A percentile compares a stretch with the other conserved stretches of the same genome.
Conservation (phyloP, 495 filamentous ascomycete species). For the Aspergillus steynii region DNA sequence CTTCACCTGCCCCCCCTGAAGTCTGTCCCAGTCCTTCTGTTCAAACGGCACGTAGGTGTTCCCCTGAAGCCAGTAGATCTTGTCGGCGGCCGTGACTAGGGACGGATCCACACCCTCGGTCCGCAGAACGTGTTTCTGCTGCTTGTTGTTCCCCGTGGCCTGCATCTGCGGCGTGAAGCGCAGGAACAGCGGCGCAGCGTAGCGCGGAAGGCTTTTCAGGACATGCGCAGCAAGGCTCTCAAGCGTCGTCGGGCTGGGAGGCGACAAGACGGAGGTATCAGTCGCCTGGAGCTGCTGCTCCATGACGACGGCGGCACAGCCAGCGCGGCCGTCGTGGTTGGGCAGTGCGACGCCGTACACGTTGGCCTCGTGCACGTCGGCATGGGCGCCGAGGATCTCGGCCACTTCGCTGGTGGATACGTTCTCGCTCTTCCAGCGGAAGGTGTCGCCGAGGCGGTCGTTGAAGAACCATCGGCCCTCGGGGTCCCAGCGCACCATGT, state of each 20-base stretch:
- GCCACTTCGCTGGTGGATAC: conserved; percentile 79
- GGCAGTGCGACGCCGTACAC: conserved; percentile 87
- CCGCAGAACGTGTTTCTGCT: conserved; percentile 72
- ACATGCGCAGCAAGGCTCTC: conserved; percentile 61
- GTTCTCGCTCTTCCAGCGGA: conserved; percentile 95
- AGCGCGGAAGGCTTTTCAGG: conserved; percentile 63
- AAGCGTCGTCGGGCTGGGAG: conserved; percentile 46
- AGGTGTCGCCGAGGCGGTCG: conserved; percentile 92
- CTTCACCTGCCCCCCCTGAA: conserved; percentile 64
- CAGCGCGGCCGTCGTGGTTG: conserved; percentile 81
- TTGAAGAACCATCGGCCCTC: conserved; percentile 82
- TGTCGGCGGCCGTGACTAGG: conserved; percentile 55
- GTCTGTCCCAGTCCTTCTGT: conserved; percentile 63
- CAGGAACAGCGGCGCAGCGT: conserved; percentile 77
- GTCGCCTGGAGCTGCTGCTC: conserved; percentile 42
- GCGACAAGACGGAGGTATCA: conserved; percentile 23
- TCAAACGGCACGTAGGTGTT: conserved; percentile 68
- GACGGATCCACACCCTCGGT: conserved; percentile 70
- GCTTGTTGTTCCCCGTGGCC: conserved; percentile 83
- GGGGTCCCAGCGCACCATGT: conserved; percentile 69
- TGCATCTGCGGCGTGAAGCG: conserved; percentile 62
- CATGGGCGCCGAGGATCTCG: conserved; percentile 67
- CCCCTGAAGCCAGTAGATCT: conserved; percentile 67
- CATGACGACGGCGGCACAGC: conserved; percentile 73
- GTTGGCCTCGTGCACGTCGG: conserved; percentile 72